Percentiles rank a stretch among this genome's conserved stretches.
Evolutionary conservation across 1,284 basidiomycete species (phyloP).

Genomic region (Trametes hirsuta): DNA sequence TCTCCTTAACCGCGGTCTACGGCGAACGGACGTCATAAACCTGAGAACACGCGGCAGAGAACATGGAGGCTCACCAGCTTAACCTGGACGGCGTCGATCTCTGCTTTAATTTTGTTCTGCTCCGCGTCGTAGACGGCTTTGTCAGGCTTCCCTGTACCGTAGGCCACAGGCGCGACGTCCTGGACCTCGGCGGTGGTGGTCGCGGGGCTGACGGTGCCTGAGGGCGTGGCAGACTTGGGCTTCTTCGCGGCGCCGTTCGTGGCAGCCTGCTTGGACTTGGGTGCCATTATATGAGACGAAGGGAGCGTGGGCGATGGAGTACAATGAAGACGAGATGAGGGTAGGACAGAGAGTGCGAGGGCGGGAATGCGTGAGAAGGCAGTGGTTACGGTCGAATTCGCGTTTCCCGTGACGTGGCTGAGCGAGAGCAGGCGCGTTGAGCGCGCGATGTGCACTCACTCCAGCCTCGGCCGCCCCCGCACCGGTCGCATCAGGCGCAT

Average conservation of each 20-base stretch:
- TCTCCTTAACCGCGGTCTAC: constrained; percentile 79
- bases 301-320: constrained; percentile 5
- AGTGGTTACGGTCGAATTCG: constrained; percentile 21
- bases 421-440: constrained; percentile 4
- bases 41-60: neutral
- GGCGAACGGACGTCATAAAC: constrained; percentile 4
- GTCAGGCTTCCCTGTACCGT: constrained; percentile 70
- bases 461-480: neutral
- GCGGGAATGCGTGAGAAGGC: constrained; percentile 25
- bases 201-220: constrained; percentile 38
- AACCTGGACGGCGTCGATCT: constrained; percentile 81
- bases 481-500: constrained; percentile 5
- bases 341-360: constrained; percentile 17
- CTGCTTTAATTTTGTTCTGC: constrained; percentile 80
- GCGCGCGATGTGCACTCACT: neutral
- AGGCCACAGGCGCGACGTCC: constrained; percentile 40
- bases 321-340: constrained; percentile 30
- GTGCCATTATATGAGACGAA: constrained; percentile 38
- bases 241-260: constrained; percentile 46
- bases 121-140: constrained; percentile 81
- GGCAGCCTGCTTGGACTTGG: constrained; percentile 56
- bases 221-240: constrained; percentile 36
- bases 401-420: constrained; percentile 35
- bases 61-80: constrained; percentile 69
- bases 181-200: constrained; percentile 50